Evolutionary conservation across 108 stramenopile genomes (phyloP), one percentile per base, ranked within the genome.

Genomic region (Hondaea fermentalgiana): DNA sequence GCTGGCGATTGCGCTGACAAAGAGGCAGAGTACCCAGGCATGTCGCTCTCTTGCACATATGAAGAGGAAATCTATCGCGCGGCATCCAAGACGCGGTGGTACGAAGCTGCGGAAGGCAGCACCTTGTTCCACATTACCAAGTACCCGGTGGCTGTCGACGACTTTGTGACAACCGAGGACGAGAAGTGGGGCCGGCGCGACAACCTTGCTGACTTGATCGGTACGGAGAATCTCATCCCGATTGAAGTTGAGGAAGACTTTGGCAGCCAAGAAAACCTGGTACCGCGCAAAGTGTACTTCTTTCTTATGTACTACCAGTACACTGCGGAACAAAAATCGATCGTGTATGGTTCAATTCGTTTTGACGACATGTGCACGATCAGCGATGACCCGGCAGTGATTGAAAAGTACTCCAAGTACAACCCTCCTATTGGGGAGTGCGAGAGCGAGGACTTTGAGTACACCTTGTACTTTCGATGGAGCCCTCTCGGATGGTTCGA

Each of bases 271-370:
- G 64, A 91, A 51, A 87, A 95, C 69, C 88, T 94, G 29, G 94
- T 96, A 44, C 96, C 96, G 5, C 88, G 95, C 51, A 29, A 87
- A 19, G 91, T 96, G 0, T 59, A 88, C 58, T 89, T 96, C 43
- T 92, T 87, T 53, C 45, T 95, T 19, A 90, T 93, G 72, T 96
- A 95, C 94, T 96, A 89, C 64, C 96, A 96, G 93, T 69, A 94
- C 44, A 49, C 90, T 12, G 90, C 88, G 45, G 94, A 94, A 19
- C 71, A 59, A 3, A 96, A 96, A 92, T 92, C 95, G 5, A 90
- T 96, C 60, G 96, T 96, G 2, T 89, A 89, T 35, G 95, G 93
- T 60, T 72, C 57, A 10, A 29, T 96, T 12, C 90, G 90, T 57
- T 96, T 94, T 72, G 89, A 76, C 55, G 91, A 95, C 44, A 87